phyloP scores from a whole-genome alignment of 495 filamentous ascomycete genomes.

The Podospora anserina region DNA sequence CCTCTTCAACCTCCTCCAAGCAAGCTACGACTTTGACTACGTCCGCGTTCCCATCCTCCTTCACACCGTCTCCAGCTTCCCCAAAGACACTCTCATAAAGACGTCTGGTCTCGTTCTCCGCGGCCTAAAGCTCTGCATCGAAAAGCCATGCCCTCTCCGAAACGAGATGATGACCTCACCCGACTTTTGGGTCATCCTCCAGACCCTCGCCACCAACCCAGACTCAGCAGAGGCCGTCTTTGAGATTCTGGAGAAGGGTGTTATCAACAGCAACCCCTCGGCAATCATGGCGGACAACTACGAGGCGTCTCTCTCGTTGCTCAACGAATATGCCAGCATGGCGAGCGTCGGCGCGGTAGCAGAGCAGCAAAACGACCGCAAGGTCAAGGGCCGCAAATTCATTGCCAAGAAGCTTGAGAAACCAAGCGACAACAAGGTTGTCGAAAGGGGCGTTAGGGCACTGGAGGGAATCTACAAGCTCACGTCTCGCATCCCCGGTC shows the following conservation, averaged over 20 bases:
- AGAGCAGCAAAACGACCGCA: constrained; percentile 77
- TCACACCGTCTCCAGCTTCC: constrained; percentile 84
- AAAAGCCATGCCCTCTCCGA: constrained; percentile 68
- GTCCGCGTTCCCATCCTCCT: constrained; percentile 89
- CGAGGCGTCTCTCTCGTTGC: constrained; percentile 72
- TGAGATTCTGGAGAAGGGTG: constrained; percentile 72
- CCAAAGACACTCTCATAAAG: constrained; percentile 70
- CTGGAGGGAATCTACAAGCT: constrained; percentile 76
- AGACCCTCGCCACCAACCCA: constrained; percentile 62
- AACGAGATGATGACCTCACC: constrained; percentile 94
- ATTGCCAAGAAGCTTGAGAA: constrained; percentile 49
- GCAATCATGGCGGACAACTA: constrained; percentile 95
- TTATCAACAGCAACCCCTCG: constrained; percentile 54
- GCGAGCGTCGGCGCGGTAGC: constrained; percentile 74
- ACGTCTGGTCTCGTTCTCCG: constrained; percentile 71
- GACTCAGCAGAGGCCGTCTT: constrained; percentile 77
- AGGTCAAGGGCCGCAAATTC: constrained; percentile 43
- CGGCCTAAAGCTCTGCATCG: constrained; percentile 75
- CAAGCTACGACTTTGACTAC: constrained; percentile 88
- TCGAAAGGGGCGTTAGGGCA: constrained; percentile 74
- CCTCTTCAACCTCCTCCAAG: constrained; percentile 74
- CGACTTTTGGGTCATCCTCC: constrained; percentile 93
- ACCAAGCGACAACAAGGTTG: constrained; percentile 66
- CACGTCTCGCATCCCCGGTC: constrained; percentile 71
- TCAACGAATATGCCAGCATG: constrained; percentile 86